These are phyloP conservation scores for Lotmaria passim DNA, from an alignment of 208 protist genomes.

Conservation along the genomic window DNA sequence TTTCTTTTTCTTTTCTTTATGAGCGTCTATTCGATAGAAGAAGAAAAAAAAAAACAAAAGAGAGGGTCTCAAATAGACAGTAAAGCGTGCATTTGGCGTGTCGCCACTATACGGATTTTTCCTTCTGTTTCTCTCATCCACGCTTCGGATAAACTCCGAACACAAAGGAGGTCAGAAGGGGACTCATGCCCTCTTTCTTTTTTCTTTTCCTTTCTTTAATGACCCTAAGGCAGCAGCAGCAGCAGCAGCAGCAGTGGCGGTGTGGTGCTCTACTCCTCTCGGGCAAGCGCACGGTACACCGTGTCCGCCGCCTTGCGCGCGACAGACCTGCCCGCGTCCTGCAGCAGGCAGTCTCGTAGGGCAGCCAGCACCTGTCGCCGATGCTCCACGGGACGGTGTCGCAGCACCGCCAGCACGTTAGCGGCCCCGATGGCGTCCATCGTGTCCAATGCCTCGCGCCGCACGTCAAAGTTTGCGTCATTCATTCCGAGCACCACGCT, in stretches of 20 bases:
- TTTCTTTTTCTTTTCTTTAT: too few species aligned
- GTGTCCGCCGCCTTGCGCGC: constrained; percentile 39
- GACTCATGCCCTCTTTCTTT: too few species aligned
- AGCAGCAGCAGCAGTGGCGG: neutral
- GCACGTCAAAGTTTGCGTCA: constrained; percentile 57
- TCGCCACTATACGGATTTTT: too few species aligned
- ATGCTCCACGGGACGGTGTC: constrained; percentile 46
- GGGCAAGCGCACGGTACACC: constrained; percentile 34
- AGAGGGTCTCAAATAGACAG: too few species aligned
- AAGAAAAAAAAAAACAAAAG: too few species aligned
- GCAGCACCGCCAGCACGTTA: constrained; percentile 43
- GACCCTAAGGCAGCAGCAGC: too few species aligned
- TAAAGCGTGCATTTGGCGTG: too few species aligned
- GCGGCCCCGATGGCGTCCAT: constrained; percentile 44
- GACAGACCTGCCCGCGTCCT: constrained; percentile 40
- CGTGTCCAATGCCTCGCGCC: constrained; percentile 62
- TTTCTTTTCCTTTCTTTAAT: too few species aligned
- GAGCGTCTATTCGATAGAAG: too few species aligned
- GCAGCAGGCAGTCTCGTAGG: constrained; percentile 68
- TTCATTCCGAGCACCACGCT: constrained; percentile 66
- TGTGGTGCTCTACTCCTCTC: neutral
- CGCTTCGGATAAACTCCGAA: too few species aligned
- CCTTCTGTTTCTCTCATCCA: too few species aligned
- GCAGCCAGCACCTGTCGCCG: constrained; percentile 52
- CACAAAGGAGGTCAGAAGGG: too few species aligned